A percentile compares a stretch with the other conserved stretches of the same genome.
Evolutionary conservation across 2,329 filamentous ascomycete species (phyloP).

Genomic region (Huntiella abstrusa): DNA sequence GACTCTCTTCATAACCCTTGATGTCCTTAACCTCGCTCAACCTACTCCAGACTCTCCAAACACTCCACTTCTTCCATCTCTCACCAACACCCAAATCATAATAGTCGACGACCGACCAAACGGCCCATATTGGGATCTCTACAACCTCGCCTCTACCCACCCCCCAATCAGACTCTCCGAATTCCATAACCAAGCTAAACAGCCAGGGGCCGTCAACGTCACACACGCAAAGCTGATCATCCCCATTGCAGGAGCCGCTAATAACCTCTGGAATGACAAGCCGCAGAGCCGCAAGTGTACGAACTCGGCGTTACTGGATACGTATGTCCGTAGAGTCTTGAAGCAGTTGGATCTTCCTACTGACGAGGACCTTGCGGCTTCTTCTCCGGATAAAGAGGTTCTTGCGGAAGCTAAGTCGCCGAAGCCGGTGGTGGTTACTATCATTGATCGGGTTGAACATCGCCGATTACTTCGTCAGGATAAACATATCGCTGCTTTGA

Average conservation of each 20-base stretch:
- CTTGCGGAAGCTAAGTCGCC: constrained; percentile 9
- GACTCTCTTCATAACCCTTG: constrained; percentile 18
- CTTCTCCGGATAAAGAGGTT: not conserved
- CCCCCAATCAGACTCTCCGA: constrained; percentile 17
- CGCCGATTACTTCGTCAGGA: constrained; percentile 18
- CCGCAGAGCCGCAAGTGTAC: constrained; percentile 14
- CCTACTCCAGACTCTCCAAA: not conserved
- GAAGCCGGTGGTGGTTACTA: constrained; percentile 17
- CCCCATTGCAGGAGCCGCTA: constrained; percentile 22
- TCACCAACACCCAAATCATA: constrained; percentile 18
- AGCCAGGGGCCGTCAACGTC: constrained; percentile 1
- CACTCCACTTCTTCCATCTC: not conserved
- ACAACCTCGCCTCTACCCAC: constrained; percentile 19
- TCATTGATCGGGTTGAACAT: constrained; percentile 18
- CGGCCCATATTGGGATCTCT: constrained; percentile 20
- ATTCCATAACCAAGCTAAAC: constrained; percentile 4
- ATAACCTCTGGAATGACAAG: constrained; percentile 20
- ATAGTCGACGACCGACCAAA: constrained; percentile 19
- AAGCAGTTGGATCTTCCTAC: constrained; percentile 14
- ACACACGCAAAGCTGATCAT: constrained; percentile 19
- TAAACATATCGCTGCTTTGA: constrained; percentile 16
- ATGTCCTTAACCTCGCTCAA: constrained; percentile 16
- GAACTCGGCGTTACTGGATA: constrained; percentile 18
- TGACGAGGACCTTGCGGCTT: not conserved
- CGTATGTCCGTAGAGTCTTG: constrained; percentile 19